Evolutionary conservation across 331 rosid species (phyloP), one percentile per base, ranked within the genome.

Genomic region (Pyrus hybrid): DNA sequence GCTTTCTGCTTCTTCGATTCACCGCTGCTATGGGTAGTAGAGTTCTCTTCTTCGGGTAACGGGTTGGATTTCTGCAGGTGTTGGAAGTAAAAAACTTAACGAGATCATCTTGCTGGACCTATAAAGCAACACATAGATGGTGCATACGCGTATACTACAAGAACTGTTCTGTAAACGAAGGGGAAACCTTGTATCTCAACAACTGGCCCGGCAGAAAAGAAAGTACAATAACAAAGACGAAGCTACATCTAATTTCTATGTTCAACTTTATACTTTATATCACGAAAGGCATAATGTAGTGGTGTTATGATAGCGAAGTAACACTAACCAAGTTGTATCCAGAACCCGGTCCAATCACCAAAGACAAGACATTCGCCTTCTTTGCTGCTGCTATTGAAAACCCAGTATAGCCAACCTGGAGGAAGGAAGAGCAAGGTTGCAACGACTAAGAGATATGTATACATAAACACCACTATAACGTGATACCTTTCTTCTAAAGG

Each of bases 321-420:
- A 79, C 85, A 82, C 54, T 47, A 68, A 94, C 97, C 97, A 81
- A 79, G 87, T 90, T 94, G 86, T 94, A 94, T 72, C 99, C 99
- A 77, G 97, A 80, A 72, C 99, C 99, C 13, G 99, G 91, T 70
- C 99, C 99, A 84, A 94, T 92, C 70, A 88, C 89, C 80, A 94
- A 79, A 82, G 97, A 88, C 78, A 81, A 61, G 49, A 75, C 67
- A 56, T 85, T 85, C 70, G 91, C 87, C 86, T 84, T 94, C 86
- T 86, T 90, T 22, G 91, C 84, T 75, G 93, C 88, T 30, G 91
- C 85, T 61, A 94, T 88, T 22, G 96, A 92, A 81, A 94, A 94
- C 26, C 99, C 99, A 28, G 85, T 71, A 64, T 81, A 33, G 75
- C 89, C 92, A 80, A 68, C 88, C 97, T 91, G 95, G 67, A 71